Conservation (phyloP, 768 basidiomycete species). For the Tubosaeta brunneosetosa region DNA sequence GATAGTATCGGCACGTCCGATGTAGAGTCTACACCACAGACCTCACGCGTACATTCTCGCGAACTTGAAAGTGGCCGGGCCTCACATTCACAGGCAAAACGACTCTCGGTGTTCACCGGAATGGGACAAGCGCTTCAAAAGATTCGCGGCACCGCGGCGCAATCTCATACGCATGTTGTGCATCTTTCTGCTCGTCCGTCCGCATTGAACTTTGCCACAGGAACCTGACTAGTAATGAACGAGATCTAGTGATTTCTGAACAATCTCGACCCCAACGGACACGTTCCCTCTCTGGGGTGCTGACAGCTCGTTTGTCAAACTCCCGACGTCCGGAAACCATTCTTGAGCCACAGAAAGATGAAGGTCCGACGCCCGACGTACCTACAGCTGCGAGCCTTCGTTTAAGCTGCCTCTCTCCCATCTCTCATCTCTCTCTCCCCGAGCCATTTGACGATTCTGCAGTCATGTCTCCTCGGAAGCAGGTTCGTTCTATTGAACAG, state of each 20-base stretch:
- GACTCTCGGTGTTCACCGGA: background rate
- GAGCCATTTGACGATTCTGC: constrained; percentile 5
- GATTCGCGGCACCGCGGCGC: background rate
- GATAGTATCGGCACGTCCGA: background rate
- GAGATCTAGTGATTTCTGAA: background rate
- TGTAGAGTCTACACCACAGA: background rate
- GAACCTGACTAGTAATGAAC: background rate
- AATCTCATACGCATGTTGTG: constrained; percentile 11
- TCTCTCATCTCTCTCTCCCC: constrained; percentile 9
- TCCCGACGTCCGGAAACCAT: constrained; percentile 2
- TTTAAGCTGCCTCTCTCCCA: constrained; percentile 14
- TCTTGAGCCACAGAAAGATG: background rate
- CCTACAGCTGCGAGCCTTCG: background rate
- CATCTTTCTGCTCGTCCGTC: background rate
- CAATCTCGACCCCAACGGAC: background rate
- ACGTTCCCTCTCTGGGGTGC: background rate
- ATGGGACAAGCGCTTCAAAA: background rate
- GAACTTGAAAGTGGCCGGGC: background rate
- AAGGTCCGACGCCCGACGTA: background rate
- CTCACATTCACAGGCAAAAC: background rate
- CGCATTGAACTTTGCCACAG: constrained; percentile 5
- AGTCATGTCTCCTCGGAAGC: background rate
- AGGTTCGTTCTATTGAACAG: background rate
- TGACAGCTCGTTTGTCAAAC: background rate
- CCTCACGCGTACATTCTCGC: background rate